Evolutionary conservation across 345 rosid genomes (phyloP).

Genomic region (Eucalyptus melliodora): DNA sequence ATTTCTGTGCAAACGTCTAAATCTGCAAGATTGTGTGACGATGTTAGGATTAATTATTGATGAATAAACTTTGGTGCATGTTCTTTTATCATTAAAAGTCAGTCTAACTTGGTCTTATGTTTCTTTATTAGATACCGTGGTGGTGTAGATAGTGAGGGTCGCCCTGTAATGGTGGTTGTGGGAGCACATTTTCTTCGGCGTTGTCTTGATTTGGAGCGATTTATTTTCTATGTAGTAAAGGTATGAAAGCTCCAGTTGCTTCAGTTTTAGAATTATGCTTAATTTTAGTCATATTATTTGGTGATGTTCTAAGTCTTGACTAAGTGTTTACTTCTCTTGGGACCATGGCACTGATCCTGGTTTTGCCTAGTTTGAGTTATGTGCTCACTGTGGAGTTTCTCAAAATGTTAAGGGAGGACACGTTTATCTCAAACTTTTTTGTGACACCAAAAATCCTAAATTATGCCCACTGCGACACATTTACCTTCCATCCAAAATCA

Average conservation of each 20-base stretch:
- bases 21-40: background rate
- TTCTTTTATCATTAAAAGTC: background rate
- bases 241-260: slow-evolving; percentile 9
- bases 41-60: background rate
- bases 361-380: background rate
- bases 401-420: background rate
- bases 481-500: too few species aligned
- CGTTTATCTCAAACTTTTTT: too few species aligned
- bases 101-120: background rate
- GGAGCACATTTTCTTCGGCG: slow-evolving; percentile 96
- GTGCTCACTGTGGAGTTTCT: background rate
- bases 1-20: background rate
- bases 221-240: slow-evolving; percentile 73
- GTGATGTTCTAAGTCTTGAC: background rate
- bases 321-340: background rate
- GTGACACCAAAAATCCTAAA: background rate
- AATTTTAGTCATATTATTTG: background rate
- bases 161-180: slow-evolving; percentile 93
- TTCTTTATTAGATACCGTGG: slow-evolving; percentile 73
- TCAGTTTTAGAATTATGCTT: background rate
- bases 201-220: slow-evolving; percentile 91
- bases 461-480: background rate
- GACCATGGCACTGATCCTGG: background rate
- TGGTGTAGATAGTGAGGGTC: slow-evolving; percentile 93
- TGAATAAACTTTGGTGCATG: background rate